phyloP scores from a whole-genome alignment of 192 early-diverging fungal species.

The Coemansia sp. region DNA sequence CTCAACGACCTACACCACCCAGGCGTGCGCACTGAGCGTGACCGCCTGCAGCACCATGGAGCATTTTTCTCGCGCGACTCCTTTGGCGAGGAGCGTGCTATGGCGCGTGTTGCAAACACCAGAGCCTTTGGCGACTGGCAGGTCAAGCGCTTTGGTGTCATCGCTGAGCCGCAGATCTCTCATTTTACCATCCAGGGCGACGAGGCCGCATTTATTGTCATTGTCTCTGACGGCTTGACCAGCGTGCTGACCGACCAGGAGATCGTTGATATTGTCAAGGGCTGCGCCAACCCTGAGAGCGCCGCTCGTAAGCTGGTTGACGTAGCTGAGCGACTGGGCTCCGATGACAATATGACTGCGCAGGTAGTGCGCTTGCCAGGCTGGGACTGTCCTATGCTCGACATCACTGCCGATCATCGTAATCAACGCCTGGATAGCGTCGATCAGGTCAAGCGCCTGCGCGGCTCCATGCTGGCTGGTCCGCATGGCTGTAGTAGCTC shows the following conservation, averaged over 20 bases:
- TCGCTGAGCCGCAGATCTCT: constrained; percentile 68
- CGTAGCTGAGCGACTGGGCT: constrained; percentile 61
- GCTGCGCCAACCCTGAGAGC: constrained; percentile 56
- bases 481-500: constrained; percentile 33
- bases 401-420: constrained; percentile 65
- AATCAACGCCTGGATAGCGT: constrained; percentile 61
- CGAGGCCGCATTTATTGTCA: constrained; percentile 66
- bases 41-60: constrained; percentile 66
- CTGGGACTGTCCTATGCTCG: constrained; percentile 66
- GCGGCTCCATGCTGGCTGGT: constrained; percentile 48
- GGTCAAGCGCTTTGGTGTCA: constrained; percentile 69
- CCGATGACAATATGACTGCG: constrained; percentile 71
- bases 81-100: constrained; percentile 69
- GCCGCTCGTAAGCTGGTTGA: constrained; percentile 64
- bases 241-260: constrained; percentile 74
- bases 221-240: constrained; percentile 71
- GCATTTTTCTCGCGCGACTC: constrained; percentile 75
- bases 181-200: constrained; percentile 56
- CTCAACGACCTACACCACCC: constrained; percentile 72
- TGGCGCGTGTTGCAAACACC: constrained; percentile 66
- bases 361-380: constrained; percentile 69
- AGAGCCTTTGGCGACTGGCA: constrained; percentile 70
- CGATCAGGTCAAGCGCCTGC: constrained; percentile 41
- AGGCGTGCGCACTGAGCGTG: constrained; percentile 57
- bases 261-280: constrained; percentile 69